Evolutionary conservation across 495 filamentous ascomycete species (phyloP), one percentile per base, ranked within the genome.

Genomic region (Neurospora africana): DNA sequence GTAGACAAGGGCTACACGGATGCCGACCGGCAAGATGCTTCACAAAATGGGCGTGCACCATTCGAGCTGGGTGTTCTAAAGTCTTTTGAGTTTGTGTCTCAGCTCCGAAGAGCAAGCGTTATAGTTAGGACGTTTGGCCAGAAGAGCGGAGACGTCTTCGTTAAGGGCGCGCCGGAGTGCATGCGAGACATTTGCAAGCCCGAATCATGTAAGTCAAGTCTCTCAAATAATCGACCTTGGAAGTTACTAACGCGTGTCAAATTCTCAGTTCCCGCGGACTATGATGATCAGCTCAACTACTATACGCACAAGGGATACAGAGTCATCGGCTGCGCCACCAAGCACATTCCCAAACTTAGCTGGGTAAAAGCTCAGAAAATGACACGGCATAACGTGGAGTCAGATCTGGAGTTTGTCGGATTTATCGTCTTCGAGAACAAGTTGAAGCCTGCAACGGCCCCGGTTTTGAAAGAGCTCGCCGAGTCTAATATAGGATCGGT

Each of bases 341-440:
- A 93, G 81, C 91, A 95, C 77, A 88, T 97, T 69, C 86, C 86
- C 67, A 95, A 92, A 75, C 83, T 97, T 23, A 94, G 90, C 75
- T 97, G 93, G 95, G 89, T 95, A 71, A 97, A 94, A 79, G 91
- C 93, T 15, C 93, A 97, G 78, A 97, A 95, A 82, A 93, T 98
- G 89, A 92, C 89, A 70, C 91, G 96, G 15, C 80, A 87, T 15
- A 91, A 97, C 53, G 94, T 92, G 21, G 96, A 99, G 79, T 89
- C 86, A 3, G 84, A 89, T 72, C 86, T 99, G 5, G 87, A 92
- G 21, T 98, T 99, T 74, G 83, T 95, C 58, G 96, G 95, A 21
- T 98, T 99, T 79, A 98, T 98, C 75, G 90, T 99, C 39, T 99
- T 99, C 78, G 95, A 99, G 80, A 99, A 99, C 77, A 99, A 98